phyloP scores from a whole-genome alignment of 768 basidiomycete species.

The Ramaria rubella region DNA sequence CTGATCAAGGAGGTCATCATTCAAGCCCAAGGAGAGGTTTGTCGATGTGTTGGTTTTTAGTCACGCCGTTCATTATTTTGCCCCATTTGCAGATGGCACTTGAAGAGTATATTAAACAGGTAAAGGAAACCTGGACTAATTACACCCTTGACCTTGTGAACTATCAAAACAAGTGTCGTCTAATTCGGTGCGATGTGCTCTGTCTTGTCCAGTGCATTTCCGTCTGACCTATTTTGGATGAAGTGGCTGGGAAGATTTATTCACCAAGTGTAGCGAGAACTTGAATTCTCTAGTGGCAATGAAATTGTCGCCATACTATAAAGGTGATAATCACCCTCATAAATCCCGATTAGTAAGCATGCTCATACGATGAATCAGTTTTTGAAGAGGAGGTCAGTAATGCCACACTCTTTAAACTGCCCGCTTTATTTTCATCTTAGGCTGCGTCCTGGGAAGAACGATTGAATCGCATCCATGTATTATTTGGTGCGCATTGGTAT shows the following conservation, averaged over 20 bases:
- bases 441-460: constrained; percentile 95
- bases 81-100: constrained; percentile 69
- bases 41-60: constrained; percentile 7
- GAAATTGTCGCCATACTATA: constrained; percentile 98
- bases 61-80: background rate
- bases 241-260: constrained; percentile 95
- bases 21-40: constrained; percentile 95
- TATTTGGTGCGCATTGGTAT: constrained; percentile 66
- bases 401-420: constrained; percentile 1
- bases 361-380: constrained; percentile 38
- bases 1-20: constrained; percentile 91
- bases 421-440: constrained; percentile 25
- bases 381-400: constrained; percentile 75
- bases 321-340: constrained; percentile 46
- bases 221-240: background rate
- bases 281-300: constrained; percentile 93
- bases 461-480: constrained; percentile 90
- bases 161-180: constrained; percentile 97
- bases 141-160: constrained; percentile 95
- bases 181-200: constrained; percentile 59
- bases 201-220: background rate
- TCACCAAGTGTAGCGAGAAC: constrained; percentile 96
- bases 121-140: constrained; percentile 94
- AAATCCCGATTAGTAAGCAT: background rate
- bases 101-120: constrained; percentile 92